Evolutionary conservation across 768 basidiomycete species (phyloP).

Genomic region (Kwoniella pini): DNA sequence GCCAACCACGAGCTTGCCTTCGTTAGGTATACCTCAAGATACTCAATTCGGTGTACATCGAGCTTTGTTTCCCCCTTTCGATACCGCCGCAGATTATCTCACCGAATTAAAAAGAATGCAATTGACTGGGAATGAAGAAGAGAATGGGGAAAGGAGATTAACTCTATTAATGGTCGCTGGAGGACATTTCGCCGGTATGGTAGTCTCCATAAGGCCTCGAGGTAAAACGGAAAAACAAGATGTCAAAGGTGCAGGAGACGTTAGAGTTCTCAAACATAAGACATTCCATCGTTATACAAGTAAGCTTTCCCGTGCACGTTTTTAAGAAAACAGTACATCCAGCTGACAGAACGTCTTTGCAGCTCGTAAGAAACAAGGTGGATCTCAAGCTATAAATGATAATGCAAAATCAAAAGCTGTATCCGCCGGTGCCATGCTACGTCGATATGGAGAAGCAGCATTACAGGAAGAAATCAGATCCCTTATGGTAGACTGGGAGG

Average conservation of each 20-base stretch:
- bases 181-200: constrained; percentile 94
- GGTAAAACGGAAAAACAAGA: constrained; percentile 70
- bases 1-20: constrained; percentile 56
- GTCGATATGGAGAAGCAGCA: constrained; percentile 93
- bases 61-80: constrained; percentile 64
- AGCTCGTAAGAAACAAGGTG: constrained; percentile 98
- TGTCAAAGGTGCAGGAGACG: constrained; percentile 60
- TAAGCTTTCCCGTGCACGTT: constrained; percentile 57
- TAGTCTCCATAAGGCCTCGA: constrained; percentile 59
- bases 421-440: constrained; percentile 88
- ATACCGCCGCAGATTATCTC: constrained; percentile 46
- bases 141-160: constrained; percentile 64
- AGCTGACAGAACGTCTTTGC: background rate
- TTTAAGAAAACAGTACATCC: background rate
- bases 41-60: constrained; percentile 90
- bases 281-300: constrained; percentile 99
- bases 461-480: constrained; percentile 91
- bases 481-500: constrained; percentile 78
- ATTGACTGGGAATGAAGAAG: constrained; percentile 29
- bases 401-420: constrained; percentile 88
- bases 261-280: constrained; percentile 73
- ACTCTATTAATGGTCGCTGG: constrained; percentile 96
- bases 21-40: constrained; percentile 54
- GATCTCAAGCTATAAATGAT: constrained; percentile 87
- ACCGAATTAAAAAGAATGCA: constrained; percentile 49